phyloP scores from a whole-genome alignment of 768 basidiomycete genomes.

The Lactarius indigo region DNA sequence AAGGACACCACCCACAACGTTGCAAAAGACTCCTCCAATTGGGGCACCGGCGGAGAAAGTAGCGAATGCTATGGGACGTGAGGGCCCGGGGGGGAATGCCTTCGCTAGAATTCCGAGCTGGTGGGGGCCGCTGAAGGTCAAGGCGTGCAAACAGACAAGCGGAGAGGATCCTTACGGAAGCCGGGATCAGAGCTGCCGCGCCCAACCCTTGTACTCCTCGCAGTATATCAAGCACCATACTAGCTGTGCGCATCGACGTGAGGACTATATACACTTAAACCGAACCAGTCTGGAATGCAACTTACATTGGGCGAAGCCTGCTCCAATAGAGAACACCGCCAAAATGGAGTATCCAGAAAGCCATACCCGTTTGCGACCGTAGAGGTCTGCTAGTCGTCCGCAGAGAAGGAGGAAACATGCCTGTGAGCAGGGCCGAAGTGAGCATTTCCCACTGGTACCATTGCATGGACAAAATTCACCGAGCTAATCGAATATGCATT shows the following conservation, averaged over 20 bases:
- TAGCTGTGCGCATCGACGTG: constrained; percentile 39
- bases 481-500: constrained; percentile 68
- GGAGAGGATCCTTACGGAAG: constrained; percentile 46
- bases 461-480: constrained; percentile 35
- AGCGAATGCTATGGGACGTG: constrained; percentile 75
- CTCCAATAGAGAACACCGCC: constrained; percentile 55
- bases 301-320: constrained; percentile 57
- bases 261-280: not conserved
- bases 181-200: constrained; percentile 69
- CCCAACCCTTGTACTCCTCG: constrained; percentile 80
- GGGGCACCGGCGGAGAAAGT: constrained; percentile 85
- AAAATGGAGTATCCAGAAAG: constrained; percentile 54
- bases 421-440: constrained; percentile 34
- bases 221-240: constrained; percentile 60
- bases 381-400: constrained; percentile 76
- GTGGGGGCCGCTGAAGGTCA: not conserved
- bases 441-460: not conserved
- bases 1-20: constrained; percentile 65
- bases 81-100: constrained; percentile 63
- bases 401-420: constrained; percentile 75
- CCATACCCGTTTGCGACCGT: constrained; percentile 70
- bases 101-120: constrained; percentile 82
- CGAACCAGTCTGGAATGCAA: not conserved
- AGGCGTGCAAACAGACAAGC: constrained; percentile 6
- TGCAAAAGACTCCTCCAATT: constrained; percentile 70